These are phyloP conservation scores for Simmondsia chinensis DNA, from an alignment of 148 eudicot species.

Conservation along the genomic window DNA sequence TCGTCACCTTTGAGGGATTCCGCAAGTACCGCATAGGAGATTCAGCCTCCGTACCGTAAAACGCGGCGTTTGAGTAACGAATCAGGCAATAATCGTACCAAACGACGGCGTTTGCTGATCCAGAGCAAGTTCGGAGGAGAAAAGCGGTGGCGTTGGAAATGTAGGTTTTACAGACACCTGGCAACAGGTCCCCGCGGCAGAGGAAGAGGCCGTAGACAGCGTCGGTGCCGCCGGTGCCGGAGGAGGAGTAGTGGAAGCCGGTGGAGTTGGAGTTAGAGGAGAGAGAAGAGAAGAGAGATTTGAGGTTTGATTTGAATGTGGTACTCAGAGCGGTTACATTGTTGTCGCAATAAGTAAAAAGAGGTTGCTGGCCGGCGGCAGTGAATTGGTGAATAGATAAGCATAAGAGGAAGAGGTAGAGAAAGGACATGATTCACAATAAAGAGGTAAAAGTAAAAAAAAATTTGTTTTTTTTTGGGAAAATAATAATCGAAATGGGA, in stretches of 20 bases:
- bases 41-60: neutral
- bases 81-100: conserved; percentile 28
- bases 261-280: conserved; percentile 1
- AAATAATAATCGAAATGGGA: no score
- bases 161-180: no score
- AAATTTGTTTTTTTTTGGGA: no score
- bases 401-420: no score
- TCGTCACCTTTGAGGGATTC: neutral
- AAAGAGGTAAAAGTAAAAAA: no score
- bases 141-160: no score
- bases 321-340: neutral
- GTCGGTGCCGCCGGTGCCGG: neutral
- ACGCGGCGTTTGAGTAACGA: conserved; percentile 14
- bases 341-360: conserved; percentile 2
- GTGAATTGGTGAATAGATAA: neutral
- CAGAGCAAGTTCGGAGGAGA: conserved; percentile 4
- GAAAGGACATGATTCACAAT: no score
- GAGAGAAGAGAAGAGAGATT: conserved; percentile 5
- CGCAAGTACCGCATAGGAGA: neutral
- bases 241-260: conserved; percentile 4
- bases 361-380: neutral
- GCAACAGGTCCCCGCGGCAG: conserved; percentile 19
- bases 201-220: conserved; percentile 15
- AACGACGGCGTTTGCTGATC: neutral
- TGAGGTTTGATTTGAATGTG: conserved; percentile 8